Percentiles rank a stretch among this genome's conserved stretches.
Conservation (phyloP, 345 rosid genomes). For the Hibiscus trionum region DNA sequence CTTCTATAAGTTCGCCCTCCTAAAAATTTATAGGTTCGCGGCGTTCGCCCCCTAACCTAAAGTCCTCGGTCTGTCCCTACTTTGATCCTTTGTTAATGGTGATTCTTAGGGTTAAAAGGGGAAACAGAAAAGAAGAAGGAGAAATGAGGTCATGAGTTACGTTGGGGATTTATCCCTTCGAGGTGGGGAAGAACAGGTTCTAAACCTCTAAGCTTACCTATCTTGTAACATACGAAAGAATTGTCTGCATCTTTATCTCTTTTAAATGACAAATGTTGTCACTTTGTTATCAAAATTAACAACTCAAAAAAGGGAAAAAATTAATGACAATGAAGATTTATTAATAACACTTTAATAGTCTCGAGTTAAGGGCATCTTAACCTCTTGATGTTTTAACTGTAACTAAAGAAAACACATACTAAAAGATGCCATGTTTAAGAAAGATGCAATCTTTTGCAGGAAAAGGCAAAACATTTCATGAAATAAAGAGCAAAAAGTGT, state of each 20-base stretch:
- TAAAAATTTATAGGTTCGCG: too few relatives aligned
- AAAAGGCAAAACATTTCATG: neutral
- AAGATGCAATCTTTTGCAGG: neutral
- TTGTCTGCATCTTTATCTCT: conserved; percentile 14
- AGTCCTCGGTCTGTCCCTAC: too few relatives aligned
- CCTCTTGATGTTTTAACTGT: neutral
- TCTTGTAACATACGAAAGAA: conserved; percentile 40
- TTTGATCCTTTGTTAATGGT: neutral
- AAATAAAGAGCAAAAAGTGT: neutral
- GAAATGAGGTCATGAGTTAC: neutral
- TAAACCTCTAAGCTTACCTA: conserved; percentile 7
- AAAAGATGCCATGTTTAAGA: neutral
- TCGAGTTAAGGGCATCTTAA: neutral
- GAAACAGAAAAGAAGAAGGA: neutral
- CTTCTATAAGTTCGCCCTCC: too few relatives aligned
- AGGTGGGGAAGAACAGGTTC: conserved; percentile 1
- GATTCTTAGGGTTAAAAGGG: neutral
- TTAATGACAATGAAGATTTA: neutral
- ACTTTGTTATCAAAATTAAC: neutral
- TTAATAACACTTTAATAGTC: neutral
- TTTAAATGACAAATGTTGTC: conserved; percentile 16
- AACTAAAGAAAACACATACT: neutral
- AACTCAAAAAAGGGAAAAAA: neutral
- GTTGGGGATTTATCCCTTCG: conserved; percentile 20
- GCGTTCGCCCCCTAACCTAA: too few relatives aligned